Evolutionary conservation across 192 early-diverging fungal genomes (phyloP), one percentile per base, ranked within the genome.

Genomic region (Cladochytrium replicatum): DNA sequence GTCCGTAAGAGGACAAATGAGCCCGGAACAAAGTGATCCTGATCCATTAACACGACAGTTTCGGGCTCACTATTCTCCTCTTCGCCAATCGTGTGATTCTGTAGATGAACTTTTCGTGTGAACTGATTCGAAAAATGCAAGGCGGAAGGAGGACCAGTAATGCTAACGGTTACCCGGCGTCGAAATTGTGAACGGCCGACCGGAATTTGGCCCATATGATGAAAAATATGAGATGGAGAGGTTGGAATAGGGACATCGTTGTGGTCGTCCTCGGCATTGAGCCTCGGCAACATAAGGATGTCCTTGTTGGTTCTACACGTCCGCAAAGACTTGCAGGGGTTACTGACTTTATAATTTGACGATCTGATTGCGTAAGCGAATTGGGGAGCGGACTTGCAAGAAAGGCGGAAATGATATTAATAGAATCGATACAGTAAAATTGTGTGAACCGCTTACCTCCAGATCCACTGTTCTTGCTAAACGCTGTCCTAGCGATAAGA

Each of bases 401-500:
- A 53, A n/a, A n/a, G n/a, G n/a, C 45, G 15, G 27, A 46, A 15
- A 13, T 22, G 31, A 25, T 17, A 50, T 4, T n/a, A n/a, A 32
- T 34, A 19, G 21, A 11, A 15, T 52, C 21, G 6, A 13, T 6
- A 13, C 6, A 29, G 31, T 6, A 54, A 50, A 19, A 6, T n/a
- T n/a, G 22, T 52, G 8, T n/a, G 6, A 19, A 13, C 15, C 8
- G 15, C 8, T 11, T 41, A 49, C 58, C 54, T 9, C 38, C 19
- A 6, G 7, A 19, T 29, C 42, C 43, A 27, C 61, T 45, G 41
- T 55, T 21, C 21, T 66, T 60, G 22, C 54, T n/a, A 65, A 93
- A 99, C 1, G 91, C 93, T 25, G 80, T 83, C 43, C 92, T 82
- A 1, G 88, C 87, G 51, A 97, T 78, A 51, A 97, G 61, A 27